Conservation (phyloP, 306 rosid species). For the Dryas drummondii region DNA sequence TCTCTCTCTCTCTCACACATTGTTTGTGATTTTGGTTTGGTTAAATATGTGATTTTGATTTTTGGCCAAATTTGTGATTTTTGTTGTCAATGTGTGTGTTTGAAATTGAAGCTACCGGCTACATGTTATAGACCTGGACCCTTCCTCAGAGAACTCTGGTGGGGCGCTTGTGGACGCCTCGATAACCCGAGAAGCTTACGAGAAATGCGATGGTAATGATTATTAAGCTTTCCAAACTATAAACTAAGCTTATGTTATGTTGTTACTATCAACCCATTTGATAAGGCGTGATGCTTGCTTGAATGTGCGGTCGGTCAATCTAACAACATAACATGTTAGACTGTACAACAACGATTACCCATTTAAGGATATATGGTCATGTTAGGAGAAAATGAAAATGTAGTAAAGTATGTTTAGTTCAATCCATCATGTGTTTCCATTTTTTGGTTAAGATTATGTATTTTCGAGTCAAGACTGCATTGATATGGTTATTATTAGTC, state of each 20-base stretch:
- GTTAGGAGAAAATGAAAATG: too few species aligned
- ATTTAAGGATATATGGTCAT: too few species aligned
- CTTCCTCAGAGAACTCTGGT: constrained; percentile 82
- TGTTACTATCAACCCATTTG: too few species aligned
- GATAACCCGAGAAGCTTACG: constrained; percentile 81
- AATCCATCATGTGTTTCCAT: too few species aligned
- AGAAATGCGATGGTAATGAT: constrained; percentile 61
- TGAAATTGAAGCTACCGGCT: constrained; percentile 54
- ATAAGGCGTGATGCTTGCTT: too few species aligned
- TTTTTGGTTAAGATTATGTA: too few species aligned
- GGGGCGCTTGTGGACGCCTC: constrained; percentile 97
- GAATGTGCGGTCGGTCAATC: too few species aligned
- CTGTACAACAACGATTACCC: too few species aligned
- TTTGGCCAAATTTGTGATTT: not conserved
- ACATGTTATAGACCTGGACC: constrained; percentile 80
- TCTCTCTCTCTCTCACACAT: not conserved
- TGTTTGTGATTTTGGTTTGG: not conserved
- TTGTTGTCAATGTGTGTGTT: constrained; percentile 8
- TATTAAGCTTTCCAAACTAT: too few species aligned
- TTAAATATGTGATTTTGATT: not conserved
- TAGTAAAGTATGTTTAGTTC: too few species aligned
- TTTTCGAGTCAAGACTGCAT: not conserved
- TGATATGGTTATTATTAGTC: not conserved
- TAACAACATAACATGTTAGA: too few species aligned
- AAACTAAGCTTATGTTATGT: too few species aligned